Evolutionary conservation across 2,329 filamentous ascomycete species (phyloP).

Genomic region (Fusarium redolens): DNA sequence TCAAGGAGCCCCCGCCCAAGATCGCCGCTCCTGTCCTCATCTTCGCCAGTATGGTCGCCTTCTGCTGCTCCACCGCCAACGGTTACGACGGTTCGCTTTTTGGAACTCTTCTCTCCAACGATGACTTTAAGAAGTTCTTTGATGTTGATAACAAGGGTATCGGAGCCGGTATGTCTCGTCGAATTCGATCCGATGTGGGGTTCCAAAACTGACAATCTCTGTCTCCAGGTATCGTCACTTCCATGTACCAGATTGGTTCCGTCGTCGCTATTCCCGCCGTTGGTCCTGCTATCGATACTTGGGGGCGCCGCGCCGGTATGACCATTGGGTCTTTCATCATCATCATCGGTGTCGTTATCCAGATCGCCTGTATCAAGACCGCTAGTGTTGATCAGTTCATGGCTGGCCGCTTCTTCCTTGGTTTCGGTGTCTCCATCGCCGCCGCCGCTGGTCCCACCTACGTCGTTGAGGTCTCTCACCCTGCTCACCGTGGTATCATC

Average conservation of each 20-base stretch:
- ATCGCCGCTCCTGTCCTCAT: conserved; percentile 34
- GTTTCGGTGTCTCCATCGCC: conserved; percentile 64
- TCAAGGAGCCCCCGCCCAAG: conserved; percentile 46
- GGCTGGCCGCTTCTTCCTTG: conserved; percentile 69
- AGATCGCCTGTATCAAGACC: conserved; percentile 51
- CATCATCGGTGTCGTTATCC: conserved; percentile 58
- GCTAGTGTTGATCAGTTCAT: conserved; percentile 56
- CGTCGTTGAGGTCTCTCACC: conserved; percentile 60
- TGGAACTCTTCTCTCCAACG: conserved; percentile 58
- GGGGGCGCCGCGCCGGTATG: conserved; percentile 61
- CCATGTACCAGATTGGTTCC: conserved; percentile 63
- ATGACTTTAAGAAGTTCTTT: conserved; percentile 62
- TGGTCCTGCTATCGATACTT: conserved; percentile 60
- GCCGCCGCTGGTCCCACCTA: conserved; percentile 60
- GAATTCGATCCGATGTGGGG: no score
- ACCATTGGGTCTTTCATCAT: conserved; percentile 57
- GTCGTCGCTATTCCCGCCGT: conserved; percentile 61
- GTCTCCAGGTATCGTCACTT: conserved; percentile 39
- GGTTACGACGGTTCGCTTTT: conserved; percentile 63
- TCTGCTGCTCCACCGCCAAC: conserved; percentile 47
- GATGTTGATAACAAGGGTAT: conserved; percentile 44
- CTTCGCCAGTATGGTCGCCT: conserved; percentile 41
- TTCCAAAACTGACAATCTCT: no score
- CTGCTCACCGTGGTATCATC: conserved; percentile 60
- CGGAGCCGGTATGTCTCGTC: conserved; percentile 29